Evolutionary conservation across 2,329 filamentous ascomycete species (phyloP), one percentile per base, ranked within the genome.

Genomic region (Macroventuria anomochaeta): DNA sequence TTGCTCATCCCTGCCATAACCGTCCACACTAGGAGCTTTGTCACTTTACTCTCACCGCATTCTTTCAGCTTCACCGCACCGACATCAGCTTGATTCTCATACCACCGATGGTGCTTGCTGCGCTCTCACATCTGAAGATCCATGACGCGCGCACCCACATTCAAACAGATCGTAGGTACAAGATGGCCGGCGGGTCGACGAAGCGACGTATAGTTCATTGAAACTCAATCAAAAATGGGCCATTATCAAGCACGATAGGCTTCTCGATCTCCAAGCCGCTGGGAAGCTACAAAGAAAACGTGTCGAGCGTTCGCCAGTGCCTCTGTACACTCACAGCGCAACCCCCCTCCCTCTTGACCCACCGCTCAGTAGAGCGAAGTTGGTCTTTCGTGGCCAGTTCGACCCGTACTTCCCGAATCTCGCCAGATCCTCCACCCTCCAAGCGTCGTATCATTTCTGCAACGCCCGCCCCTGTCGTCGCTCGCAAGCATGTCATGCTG

Each of bases 181-280:
- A 33, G 11, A 61, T 58, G 59, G 49, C 37, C 5, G 26, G 23
- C 12, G 11, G 17, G 12, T 21, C 26, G 1, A 61, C 42, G 18
- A 62, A 59, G 28, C 53, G 53, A 26, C 50, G 34, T 2, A 55
- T 59, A 44, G 34, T 40, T 29, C 8, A 36, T 33, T 2, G 3
- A 11, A 2, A 12, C 5, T 5, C 33, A 15, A 36, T 11, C 41
- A 3, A 31, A 1, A 7, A 6, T 11, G 13, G 10, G 6, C 3
- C 7, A 29, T 0, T 13, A n/a, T 38, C 43, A 25, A 50, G 23
- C 21, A 28, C 8, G 8, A 37, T 23, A 42, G 38, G 23, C 31
- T 17, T 37, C 46, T 36, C 31, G 11, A 8, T 38, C 38, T 31
- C 46, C 46, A 5, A 37, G 25, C 17, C 32, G 23, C 46, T 23